Base-by-base conservation (phyloP, 2,329 filamentous ascomycete species). In the Daldinia sp. region DNA sequence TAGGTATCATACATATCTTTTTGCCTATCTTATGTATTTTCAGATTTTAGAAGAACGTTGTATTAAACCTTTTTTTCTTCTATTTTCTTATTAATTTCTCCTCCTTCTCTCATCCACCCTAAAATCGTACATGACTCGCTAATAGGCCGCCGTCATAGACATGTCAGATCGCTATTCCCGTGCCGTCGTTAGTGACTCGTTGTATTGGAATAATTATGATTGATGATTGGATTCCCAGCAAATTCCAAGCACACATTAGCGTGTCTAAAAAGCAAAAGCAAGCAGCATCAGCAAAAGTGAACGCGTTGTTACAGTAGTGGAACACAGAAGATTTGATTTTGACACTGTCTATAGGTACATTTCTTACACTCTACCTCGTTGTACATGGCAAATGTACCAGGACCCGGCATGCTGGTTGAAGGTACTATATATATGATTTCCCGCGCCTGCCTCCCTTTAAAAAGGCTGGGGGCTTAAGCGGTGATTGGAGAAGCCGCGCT, bases 111-210 rank as follows among this genome's bases (percentile, higher is more conserved):
- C 44, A 15, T 30, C 9, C 46, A 51, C 28, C 46, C 15, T 20
- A 61, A 30, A 56, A 56, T 35, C 26, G 30, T 65, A 54, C 64
- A 42, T 69, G 64, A 68, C 67, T 70, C 69, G 67, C 61, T 51
- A 66, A 63, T 62, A 55, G 37, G 54, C 67, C 67, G 69, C 67
- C 67, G 69, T 72, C 69, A 72, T 70, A 53, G 26, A 65, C 59
- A 68, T 72, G 67, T 72, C 63, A 72, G 69, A 72, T 70, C 56
- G 39, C 65, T 58, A 68, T 68, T 72, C 60, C 69, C 64, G 67
- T 63, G 58, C 59, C 65, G 69, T 59, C 64, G 62, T 54, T 51
- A 64, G 61, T 68, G 67, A 70, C 69, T 64, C 65, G 62, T 63
- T 64, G 60, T 63, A 65, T 56, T 63, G 58, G 67, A 57, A 61